These are phyloP conservation scores for Mycocalia duriaeana DNA, from an alignment of 1,284 basidiomycete species.

Conservation along the genomic window DNA sequence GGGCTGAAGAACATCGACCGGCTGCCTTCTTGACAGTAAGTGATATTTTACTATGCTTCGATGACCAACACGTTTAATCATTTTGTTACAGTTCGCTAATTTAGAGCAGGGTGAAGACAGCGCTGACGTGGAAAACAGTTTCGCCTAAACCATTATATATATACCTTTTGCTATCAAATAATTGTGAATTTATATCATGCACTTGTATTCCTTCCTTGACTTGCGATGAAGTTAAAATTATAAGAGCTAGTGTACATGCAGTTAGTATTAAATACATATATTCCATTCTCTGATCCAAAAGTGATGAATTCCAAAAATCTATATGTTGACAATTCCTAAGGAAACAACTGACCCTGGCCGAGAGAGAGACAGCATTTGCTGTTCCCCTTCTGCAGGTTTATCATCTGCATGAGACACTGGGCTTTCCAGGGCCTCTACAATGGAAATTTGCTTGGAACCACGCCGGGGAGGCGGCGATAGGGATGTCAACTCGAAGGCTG, in stretches of 20 bases:
- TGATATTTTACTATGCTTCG: slow-evolving; percentile 12
- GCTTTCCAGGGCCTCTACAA: slow-evolving; percentile 19
- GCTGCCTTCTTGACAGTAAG: slow-evolving; percentile 84
- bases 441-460: slow-evolving; percentile 35
- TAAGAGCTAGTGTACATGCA: background rate
- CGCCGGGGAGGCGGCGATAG: slow-evolving; percentile 59
- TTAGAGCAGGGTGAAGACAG: slow-evolving; percentile 84
- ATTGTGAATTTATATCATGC: background rate
- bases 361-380: slow-evolving; percentile 34
- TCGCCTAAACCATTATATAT: slow-evolving; percentile 43
- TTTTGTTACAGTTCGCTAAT: slow-evolving; percentile 60
- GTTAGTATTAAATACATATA: slow-evolving; percentile 2
- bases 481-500: slow-evolving; percentile 43
- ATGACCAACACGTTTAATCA: slow-evolving; percentile 4
- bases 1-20: slow-evolving; percentile 92
- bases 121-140: slow-evolving; percentile 87
- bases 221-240: background rate
- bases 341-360: slow-evolving; percentile 42
- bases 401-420: slow-evolving; percentile 10
- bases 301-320: slow-evolving; percentile 13
- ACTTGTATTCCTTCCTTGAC: background rate
- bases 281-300: slow-evolving; percentile 1
- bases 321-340: slow-evolving; percentile 37
- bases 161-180: background rate
- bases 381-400: slow-evolving; percentile 15